These are phyloP conservation scores for Candida argentea DNA, from an alignment of 805 yeast species.

Conservation along the genomic window DNA sequence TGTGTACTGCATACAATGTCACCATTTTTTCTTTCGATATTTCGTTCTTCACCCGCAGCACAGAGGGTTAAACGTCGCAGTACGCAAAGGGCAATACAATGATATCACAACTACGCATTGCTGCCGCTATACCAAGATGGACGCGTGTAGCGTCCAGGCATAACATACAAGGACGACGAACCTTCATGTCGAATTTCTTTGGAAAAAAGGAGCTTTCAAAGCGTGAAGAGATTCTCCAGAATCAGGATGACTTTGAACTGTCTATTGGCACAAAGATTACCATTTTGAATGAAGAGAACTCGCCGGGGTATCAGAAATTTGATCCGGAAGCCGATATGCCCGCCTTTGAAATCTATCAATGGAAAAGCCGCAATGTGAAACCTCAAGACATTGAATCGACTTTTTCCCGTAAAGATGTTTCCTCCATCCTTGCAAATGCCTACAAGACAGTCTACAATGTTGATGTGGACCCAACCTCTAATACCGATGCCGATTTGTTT, in stretches of 20 bases:
- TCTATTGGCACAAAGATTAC: conserved; percentile 23
- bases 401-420: conserved; percentile 15
- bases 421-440: conserved; percentile 15
- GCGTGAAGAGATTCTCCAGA: conserved; percentile 25
- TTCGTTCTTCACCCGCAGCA: no score
- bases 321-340: conserved; percentile 22
- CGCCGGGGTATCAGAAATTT: conserved; percentile 20
- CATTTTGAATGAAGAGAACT: conserved; percentile 25
- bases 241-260: conserved; percentile 27
- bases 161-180: conserved; percentile 1
- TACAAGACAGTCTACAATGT: conserved; percentile 13
- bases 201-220: conserved; percentile 22
- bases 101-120: no score
- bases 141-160: no score
- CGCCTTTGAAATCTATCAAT: conserved; percentile 22
- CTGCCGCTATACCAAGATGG: no score
- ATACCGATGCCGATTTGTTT: conserved; percentile 13
- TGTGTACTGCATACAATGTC: no score
- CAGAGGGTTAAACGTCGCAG: no score
- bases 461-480: conserved; percentile 6
- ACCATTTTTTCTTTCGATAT: no score
- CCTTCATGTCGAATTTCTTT: conserved; percentile 14
- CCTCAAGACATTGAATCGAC: conserved; percentile 18
- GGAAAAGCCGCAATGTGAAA: conserved; percentile 21
- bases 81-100: no score